phyloP scores from a whole-genome alignment of 768 basidiomycete genomes.

The Termitomyces sp. region DNA sequence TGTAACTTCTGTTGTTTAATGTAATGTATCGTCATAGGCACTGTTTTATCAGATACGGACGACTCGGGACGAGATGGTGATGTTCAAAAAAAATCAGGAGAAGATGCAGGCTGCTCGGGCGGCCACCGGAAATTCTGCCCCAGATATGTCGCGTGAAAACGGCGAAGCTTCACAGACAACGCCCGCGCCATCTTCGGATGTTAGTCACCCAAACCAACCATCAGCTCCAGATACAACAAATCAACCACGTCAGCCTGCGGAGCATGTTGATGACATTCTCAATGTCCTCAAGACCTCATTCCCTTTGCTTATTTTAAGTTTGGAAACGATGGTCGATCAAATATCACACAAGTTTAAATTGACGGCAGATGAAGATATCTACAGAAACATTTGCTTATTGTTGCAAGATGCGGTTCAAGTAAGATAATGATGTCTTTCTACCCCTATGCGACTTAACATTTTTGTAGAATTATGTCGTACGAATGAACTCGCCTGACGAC shows the following conservation, averaged over 20 bases:
- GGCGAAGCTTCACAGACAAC: constrained; percentile 26
- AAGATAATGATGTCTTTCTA: constrained; percentile 11
- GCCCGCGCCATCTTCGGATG: constrained; percentile 10
- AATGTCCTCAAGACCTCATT: constrained; percentile 94
- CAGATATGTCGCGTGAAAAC: constrained; percentile 21
- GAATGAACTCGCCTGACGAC: constrained; percentile 65
- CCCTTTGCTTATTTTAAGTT: constrained; percentile 88
- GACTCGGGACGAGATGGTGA: constrained; percentile 40
- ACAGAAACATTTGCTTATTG: constrained; percentile 84
- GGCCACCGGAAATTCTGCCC: constrained; percentile 21
- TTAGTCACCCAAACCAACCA: constrained; percentile 10
- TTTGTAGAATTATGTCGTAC: constrained; percentile 60
- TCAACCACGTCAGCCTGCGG: constrained; percentile 69
- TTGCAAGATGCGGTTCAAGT: constrained; percentile 87
- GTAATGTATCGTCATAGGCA: constrained; percentile 51
- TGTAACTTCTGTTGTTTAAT: not conserved
- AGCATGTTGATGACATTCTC: constrained; percentile 90
- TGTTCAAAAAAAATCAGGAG: constrained; percentile 36
- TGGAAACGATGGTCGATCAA: constrained; percentile 98
- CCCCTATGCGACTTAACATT: not conserved
- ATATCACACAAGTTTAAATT: constrained; percentile 88
- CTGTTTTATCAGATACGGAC: constrained; percentile 95
- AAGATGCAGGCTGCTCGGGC: constrained; percentile 36
- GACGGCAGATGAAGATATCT: constrained; percentile 88
- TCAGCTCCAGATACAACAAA: constrained; percentile 22